Evolutionary conservation across 2,329 filamentous ascomycete genomes (phyloP).

Genomic region (Clonostachys sp.): DNA sequence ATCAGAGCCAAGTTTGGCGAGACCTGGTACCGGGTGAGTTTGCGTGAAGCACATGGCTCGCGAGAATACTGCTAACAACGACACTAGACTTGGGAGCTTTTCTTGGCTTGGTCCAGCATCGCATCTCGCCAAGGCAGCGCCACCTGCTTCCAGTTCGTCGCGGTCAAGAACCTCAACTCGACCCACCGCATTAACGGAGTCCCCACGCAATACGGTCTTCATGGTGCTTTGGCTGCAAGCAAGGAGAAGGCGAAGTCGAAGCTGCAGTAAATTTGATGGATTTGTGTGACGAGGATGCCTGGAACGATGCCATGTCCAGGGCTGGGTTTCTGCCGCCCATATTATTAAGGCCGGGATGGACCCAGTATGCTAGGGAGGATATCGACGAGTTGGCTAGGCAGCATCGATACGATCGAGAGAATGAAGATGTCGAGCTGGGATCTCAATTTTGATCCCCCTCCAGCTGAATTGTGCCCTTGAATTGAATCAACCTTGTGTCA

Average conservation of each 20-base stretch:
- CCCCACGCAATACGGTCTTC: conserved; percentile 61
- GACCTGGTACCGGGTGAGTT: conserved; percentile 85
- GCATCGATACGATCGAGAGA: too few relatives aligned
- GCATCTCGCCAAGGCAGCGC: conserved; percentile 78
- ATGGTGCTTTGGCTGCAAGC: conserved; percentile 45
- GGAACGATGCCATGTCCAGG: too few relatives aligned
- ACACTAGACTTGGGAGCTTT: conserved; percentile 82
- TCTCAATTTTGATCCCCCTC: too few relatives aligned
- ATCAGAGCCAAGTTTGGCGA: conserved; percentile 92
- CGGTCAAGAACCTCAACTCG: conserved; percentile 88
- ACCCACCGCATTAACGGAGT: conserved; percentile 78
- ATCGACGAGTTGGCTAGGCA: too few relatives aligned
- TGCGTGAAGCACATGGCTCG: neutral
- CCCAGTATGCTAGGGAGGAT: too few relatives aligned
- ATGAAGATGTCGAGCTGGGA: too few relatives aligned
- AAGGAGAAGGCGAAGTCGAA: conserved; percentile 12
- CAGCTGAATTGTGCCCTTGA: too few relatives aligned
- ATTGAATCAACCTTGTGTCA: too few relatives aligned
- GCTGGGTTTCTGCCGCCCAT: too few relatives aligned
- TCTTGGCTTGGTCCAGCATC: conserved; percentile 83
- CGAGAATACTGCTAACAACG: neutral
- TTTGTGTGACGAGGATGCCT: too few relatives aligned
- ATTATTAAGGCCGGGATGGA: too few relatives aligned
- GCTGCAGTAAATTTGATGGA: neutral
- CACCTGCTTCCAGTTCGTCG: conserved; percentile 81